phyloP scores from a whole-genome alignment of 495 filamentous ascomycete species.

The Podospora comata region DNA sequence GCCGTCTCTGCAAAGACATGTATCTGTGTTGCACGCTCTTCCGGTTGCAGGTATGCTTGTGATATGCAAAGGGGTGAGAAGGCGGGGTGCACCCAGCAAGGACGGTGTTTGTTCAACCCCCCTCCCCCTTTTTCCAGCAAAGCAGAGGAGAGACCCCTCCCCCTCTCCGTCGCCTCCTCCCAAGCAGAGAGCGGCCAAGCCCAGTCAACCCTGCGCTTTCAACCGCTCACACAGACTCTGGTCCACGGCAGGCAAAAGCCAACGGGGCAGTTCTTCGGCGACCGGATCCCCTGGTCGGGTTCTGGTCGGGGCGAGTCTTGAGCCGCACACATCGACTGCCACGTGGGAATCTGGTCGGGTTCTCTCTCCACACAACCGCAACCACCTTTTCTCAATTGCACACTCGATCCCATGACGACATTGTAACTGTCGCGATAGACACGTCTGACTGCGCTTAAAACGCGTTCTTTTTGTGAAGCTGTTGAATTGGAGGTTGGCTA shows the following conservation, averaged over 20 bases:
- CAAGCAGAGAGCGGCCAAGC: not conserved
- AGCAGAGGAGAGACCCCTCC: not conserved
- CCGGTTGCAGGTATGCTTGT: not conserved
- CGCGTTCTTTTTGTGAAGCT: slow-evolving; percentile 21
- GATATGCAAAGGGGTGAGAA: not conserved
- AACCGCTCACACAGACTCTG: slow-evolving; percentile 2
- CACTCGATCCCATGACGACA: slow-evolving; percentile 30
- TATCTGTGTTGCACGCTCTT: not conserved
- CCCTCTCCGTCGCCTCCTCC: slow-evolving; percentile 16
- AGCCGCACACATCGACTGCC: slow-evolving; percentile 7
- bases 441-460: slow-evolving; percentile 25
- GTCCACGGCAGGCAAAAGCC: slow-evolving; percentile 17
- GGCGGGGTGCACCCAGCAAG: not conserved
- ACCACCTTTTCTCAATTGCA: slow-evolving; percentile 9
- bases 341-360: slow-evolving; percentile 29
- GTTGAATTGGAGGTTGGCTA: slow-evolving; percentile 10
- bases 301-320: slow-evolving; percentile 1
- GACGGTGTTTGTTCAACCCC: not conserved
- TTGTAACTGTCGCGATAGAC: slow-evolving; percentile 16
- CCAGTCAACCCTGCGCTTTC: not conserved
- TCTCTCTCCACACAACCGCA: slow-evolving; percentile 30
- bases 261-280: slow-evolving; percentile 4
- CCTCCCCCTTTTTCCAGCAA: slow-evolving; percentile 4
- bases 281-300: not conserved
- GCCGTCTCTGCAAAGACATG: not conserved